Evolutionary conservation across 306 rosid genomes (phyloP).

Genomic region (Cicer cuneatum): DNA sequence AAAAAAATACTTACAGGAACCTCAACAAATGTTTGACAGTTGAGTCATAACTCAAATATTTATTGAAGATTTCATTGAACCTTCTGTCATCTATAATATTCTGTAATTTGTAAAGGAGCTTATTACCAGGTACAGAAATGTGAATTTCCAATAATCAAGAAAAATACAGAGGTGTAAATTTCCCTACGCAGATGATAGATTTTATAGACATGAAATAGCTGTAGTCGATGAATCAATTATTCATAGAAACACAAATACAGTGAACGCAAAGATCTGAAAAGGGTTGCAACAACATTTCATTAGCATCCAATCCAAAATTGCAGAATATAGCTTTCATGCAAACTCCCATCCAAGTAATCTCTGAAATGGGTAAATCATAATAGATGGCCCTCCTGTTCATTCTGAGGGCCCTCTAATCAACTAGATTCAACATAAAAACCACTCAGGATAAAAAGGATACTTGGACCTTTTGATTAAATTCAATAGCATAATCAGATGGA

Average conservation of each 20-base stretch:
- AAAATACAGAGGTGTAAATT: conserved; percentile 14
- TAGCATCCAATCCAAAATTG: conserved; percentile 10
- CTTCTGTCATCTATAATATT: conserved; percentile 67
- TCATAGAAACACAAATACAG: conserved; percentile 12
- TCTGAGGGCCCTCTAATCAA: conserved; percentile 5
- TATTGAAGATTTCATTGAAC: conserved; percentile 61
- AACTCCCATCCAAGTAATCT: conserved; percentile 2
- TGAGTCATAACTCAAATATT: conserved; percentile 60
- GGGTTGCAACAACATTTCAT: conserved; percentile 23
- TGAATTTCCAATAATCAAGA: conserved; percentile 35
- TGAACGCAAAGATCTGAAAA: conserved; percentile 26
- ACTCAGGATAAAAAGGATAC: conserved; percentile 68
- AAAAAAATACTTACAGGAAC: conserved; percentile 74
- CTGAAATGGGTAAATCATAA: conserved; percentile 2
- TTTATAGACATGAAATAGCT: not conserved
- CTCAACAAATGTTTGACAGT: conserved; percentile 67
- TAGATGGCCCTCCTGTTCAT: conserved; percentile 14
- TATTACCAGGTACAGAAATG: conserved; percentile 34
- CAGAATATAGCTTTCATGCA: conserved; percentile 26
- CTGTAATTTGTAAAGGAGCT: conserved; percentile 76
- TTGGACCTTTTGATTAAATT: conserved; percentile 67
- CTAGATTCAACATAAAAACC: conserved; percentile 24
- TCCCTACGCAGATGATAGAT: conserved; percentile 1
- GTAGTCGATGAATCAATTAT: conserved; percentile 25
- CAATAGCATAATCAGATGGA: conserved; percentile 70